A percentile compares a stretch with the other conserved stretches of the same genome.
phyloP scores from a whole-genome alignment of 805 yeast genomes.

The Yarrowia sp. region DNA sequence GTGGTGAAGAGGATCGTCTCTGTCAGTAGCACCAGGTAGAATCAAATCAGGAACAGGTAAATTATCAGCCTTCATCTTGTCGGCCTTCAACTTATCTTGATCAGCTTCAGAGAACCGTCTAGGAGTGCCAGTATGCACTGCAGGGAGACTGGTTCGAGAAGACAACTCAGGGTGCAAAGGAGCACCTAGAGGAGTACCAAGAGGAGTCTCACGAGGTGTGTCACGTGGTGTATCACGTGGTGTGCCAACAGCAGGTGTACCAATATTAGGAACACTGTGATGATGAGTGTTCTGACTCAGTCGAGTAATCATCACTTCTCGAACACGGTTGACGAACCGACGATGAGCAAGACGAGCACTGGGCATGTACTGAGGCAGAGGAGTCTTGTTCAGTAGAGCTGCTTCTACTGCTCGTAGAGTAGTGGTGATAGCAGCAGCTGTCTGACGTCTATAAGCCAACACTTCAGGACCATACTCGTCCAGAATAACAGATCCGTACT shows the following conservation, averaged over 20 bases:
- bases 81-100: background rate
- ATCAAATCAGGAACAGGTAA: background rate
- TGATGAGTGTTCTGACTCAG: conserved; percentile 12
- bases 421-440: conserved; percentile 44
- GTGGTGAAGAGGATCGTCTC: background rate
- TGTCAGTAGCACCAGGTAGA: background rate
- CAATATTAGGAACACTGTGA: conserved; percentile 1
- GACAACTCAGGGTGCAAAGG: background rate
- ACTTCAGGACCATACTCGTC: conserved; percentile 46
- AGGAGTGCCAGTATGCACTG: background rate
- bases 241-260: conserved; percentile 6
- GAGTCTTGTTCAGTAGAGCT: conserved; percentile 46
- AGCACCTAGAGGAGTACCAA: background rate
- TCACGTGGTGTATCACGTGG: background rate
- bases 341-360: conserved; percentile 50
- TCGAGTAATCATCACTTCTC: conserved; percentile 38
- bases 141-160: conserved; percentile 9
- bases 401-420: conserved; percentile 46
- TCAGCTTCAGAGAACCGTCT: background rate
- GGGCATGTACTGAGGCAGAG: conserved; percentile 52
- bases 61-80: background rate
- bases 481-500: conserved; percentile 48
- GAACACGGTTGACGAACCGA: conserved; percentile 46
- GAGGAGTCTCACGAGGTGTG: background rate
- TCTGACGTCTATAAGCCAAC: conserved; percentile 47